Base-by-base conservation (phyloP, 176 grass and related monocot species). In the Tuctoria greenei region DNA sequence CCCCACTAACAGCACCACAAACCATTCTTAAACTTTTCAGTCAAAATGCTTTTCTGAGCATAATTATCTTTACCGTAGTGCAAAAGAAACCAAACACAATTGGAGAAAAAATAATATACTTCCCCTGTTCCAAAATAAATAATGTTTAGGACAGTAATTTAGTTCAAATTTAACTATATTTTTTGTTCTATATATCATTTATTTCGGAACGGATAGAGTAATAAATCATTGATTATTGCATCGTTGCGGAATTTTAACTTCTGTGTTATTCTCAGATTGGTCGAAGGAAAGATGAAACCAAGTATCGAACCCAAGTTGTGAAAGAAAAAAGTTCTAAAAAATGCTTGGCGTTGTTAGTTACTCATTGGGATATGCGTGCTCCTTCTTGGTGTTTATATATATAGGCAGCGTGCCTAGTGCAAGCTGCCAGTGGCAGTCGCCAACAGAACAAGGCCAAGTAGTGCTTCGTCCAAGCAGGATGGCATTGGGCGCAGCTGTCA, bases 21-120 rank as follows among this genome's bases (percentile, higher is more conserved):
- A 58, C 67, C 49, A 67, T 40, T 74, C 74, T 73, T 52, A 56
- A 64, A 73, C 84, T 55, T 83, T 86, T 52, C 31, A 11, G 80
- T 88, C 44, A 83, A 74, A 72, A 66, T 54, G 10, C 37, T 44
- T 81, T 71, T 64, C 36, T 81, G 1, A 13, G 3, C 57, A 36
- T 31, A 47, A 21, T 64, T 78, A 82, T 72, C 46, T 14, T 55
- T 24, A 64, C 58, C 11, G 31, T 18, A 16, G 13, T 6, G 12
- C 23, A 25, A 65, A 54, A 54, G 13, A 52, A 65, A 64, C 10
- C 13, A 36, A 27, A 60, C 12, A 27, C 13, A 14, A 59, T 5
- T 2, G 4, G 31, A 31, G 31, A 31, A 31, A 31, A 47, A 4
- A 16, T 2, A 11, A 47, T 12, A 47, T 4, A n/a, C n/a, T n/a